Evolutionary conservation across 2,329 filamentous ascomycete genomes (phyloP), one percentile per base, ranked within the genome.

Genomic region (Leptodontidium sp.): DNA sequence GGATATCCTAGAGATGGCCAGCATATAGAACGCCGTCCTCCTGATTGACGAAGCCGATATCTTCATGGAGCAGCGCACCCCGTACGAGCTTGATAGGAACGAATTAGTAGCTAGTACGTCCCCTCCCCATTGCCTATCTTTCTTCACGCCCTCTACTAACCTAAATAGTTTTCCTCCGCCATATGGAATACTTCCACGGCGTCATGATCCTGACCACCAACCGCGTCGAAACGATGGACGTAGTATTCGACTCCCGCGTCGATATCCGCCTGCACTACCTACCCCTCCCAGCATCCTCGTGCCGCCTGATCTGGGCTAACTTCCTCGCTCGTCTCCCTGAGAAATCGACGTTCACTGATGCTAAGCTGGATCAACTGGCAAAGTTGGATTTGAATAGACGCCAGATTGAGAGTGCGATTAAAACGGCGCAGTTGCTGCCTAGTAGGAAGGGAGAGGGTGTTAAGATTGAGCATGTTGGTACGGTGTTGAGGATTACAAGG

Each of bases 1-100:
- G 55, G 66, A 86, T 70, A 90, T 91, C 66, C 84, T 94, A 68
- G 89, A 92, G 75, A 89, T 85, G 72, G 84, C 84, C 1, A 80
- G 80, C 0, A 79, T 81, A n/a, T 87, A 84, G 84, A 79, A 82
- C 45, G 83, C 82, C 11, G 81, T 86, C 7, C 74, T 86, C 8
- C 78, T 87, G 8, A 80, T 86, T 2, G 84, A 86, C 70, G 84
- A 86, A 75, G 83, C 84, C 11, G 84, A 86, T 65, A 82, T 86
- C 12, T 86, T 85, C 75, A 71, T 81, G 49, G 77, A 80, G 67
- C 70, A 75, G 3, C 74, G 79, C 3, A 64, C 69, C 1, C 68
- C 74, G 8, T 69, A 77, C 64, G 78, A 81, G 67, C 72, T 81
- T 12, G 74, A 79, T 66, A 75, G 80, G 59, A 83, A 83, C 75